Base-by-base conservation (phyloP, 2,329 filamentous ascomycete genomes). In the Capronia coronata region DNA sequence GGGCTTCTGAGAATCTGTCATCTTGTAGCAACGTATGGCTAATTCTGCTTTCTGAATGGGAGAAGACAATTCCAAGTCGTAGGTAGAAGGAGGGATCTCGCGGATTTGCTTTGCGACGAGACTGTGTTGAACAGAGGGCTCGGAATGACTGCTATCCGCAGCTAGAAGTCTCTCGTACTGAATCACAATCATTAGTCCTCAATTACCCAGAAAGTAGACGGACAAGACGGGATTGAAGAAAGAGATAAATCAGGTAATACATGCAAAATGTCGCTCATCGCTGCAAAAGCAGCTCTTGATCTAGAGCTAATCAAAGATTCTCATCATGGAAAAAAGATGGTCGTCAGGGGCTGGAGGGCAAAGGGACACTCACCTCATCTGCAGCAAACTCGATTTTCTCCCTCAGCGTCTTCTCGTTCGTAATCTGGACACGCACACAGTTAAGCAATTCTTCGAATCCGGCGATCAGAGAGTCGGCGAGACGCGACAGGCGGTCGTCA, bases 301-400 rank as follows among this genome's bases (percentile, higher is more conserved):
- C 84, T 87, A 87, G 84, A 88, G 84, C 84, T 87, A 87, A 84
- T 69, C 63, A 65, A 59, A 62, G 63, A 70, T 67, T 71, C 66
- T 76, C 75, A 56, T 56, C 54, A 42, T 52, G 34, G 45, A 22
- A 32, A 13, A 45, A 29, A 35, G 21, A 8, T 29, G 18, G 27
- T 2, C 21, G 21, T 27, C 11, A 16, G 25, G 37, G 21, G 19
- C 25, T 34, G 22, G 16, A 18, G 16, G 18, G 21, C 19, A 35
- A 4, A 38, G 3, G 22, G n/a, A 29, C n/a, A 43, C 52, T 51
- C 42, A 56, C 54, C 46, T 56, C 54, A 48, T 54, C 48, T 52
- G 54, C 54, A 29, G 54, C 51, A 29, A 54, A 56, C 6, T 56
- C 42, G 21, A 56, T 39, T 21, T 41, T 48, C 38, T 51, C 44